phyloP scores from a whole-genome alignment of 2,329 filamentous ascomycete genomes.

The Clarireedia paspali region DNA sequence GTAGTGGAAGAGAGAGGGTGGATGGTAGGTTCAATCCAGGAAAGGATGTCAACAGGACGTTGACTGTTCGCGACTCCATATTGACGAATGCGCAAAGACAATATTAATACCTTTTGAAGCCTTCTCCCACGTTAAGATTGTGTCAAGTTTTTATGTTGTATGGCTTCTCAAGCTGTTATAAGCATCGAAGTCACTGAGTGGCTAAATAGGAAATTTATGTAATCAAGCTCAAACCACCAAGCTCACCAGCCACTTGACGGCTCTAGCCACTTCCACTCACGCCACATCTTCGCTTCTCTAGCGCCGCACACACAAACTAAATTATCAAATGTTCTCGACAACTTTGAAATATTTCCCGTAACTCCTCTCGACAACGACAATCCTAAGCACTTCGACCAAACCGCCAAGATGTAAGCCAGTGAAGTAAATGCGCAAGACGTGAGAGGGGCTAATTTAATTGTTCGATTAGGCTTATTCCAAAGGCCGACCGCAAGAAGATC shows the following conservation, averaged over 20 bases:
- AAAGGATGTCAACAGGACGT: conserved; percentile 80
- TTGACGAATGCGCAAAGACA: not conserved
- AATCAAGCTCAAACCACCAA: not conserved
- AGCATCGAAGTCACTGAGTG: not conserved
- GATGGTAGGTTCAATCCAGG: conserved; percentile 73
- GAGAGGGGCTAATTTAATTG: conserved; percentile 22
- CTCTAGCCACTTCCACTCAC: not conserved
- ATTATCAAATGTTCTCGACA: conserved; percentile 5
- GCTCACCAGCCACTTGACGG: not conserved
- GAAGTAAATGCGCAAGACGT: not conserved
- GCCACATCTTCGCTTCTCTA: conserved; percentile 14
- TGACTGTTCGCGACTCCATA: conserved; percentile 57
- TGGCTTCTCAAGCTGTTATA: too few species aligned
- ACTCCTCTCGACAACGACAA: conserved; percentile 14
- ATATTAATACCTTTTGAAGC: not conserved
- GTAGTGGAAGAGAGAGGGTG: conserved; percentile 72
- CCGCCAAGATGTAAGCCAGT: conserved; percentile 37
- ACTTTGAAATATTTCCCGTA: conserved; percentile 7
- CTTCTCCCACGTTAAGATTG: not conserved
- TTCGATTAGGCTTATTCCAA: conserved; percentile 89
- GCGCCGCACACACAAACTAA: conserved; percentile 10
- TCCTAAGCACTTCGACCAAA: conserved; percentile 23
- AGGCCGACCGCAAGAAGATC: conserved; percentile 99
- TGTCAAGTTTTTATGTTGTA: too few species aligned
- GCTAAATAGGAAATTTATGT: not conserved